Percentiles rank a stretch among this genome's conserved stretches.
These are phyloP conservation scores for Colletotrichum sp. DNA, from an alignment of 2,329 filamentous ascomycete genomes.

Conservation along the genomic window DNA sequence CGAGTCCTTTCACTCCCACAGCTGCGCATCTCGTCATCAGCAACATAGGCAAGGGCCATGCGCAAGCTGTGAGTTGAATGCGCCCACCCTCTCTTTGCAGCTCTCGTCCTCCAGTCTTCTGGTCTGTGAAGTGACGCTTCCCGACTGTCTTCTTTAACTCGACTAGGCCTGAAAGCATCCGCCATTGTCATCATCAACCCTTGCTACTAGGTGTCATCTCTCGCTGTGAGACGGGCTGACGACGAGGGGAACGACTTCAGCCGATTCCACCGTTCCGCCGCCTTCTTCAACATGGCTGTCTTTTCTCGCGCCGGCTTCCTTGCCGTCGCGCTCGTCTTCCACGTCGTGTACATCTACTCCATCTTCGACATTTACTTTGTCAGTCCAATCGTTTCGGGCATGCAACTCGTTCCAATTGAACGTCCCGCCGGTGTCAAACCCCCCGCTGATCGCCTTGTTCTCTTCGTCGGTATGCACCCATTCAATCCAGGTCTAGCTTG, in stretches of 20 bases:
- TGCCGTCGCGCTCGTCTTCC: conserved; percentile 87
- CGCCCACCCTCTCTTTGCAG: neutral
- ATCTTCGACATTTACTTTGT: conserved; percentile 99
- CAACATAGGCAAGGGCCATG: neutral
- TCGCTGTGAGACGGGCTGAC: neutral
- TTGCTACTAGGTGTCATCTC: neutral
- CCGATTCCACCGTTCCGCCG: neutral
- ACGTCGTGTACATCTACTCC: conserved; percentile 90
- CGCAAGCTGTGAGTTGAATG: neutral
- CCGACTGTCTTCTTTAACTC: neutral
- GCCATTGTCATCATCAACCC: neutral
- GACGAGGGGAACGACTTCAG: neutral
- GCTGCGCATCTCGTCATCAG: neutral
- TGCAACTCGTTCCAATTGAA: conserved; percentile 80
- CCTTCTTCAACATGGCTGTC: conserved; percentile 51
- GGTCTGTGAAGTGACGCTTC: neutral
- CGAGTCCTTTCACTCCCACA: neutral
- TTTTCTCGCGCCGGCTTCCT: conserved; percentile 79
- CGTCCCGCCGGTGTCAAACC: conserved; percentile 63
- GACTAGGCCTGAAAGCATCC: neutral
- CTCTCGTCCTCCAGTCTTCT: neutral
- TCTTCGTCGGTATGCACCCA: conserved; percentile 78
- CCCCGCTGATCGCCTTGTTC: conserved; percentile 86
- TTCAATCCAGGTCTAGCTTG: neutral
- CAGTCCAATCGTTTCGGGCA: conserved; percentile 94